phyloP scores from a whole-genome alignment of 2,329 filamentous ascomycete genomes.

The Aspergillus sp. region DNA sequence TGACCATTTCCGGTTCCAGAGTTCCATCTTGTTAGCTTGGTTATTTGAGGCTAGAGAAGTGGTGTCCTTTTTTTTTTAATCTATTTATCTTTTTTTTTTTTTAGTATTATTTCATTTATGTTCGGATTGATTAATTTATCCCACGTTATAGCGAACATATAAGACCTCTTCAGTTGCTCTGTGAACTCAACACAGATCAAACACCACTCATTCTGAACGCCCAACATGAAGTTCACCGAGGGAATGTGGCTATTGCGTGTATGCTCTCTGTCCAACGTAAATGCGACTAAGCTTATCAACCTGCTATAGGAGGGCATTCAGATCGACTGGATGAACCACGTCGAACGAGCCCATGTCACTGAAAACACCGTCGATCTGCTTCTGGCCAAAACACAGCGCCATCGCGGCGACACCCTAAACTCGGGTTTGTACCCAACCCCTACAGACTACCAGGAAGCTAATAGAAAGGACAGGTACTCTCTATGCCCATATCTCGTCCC shows the following conservation, averaged over 20 bases:
- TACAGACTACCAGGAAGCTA: background rate
- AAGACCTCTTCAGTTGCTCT: no score
- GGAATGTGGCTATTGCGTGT: conserved; percentile 40
- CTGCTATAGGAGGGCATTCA: conserved; percentile 30
- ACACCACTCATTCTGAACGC: no score
- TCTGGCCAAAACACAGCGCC: conserved; percentile 35
- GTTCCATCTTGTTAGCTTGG: no score
- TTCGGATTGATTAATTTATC: no score
- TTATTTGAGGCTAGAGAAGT: no score
- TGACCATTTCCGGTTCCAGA: no score
- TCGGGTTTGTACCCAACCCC: conserved; percentile 22
- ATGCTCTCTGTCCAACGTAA: background rate
- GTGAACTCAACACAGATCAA: no score
- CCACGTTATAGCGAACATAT: no score
- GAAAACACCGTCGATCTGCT: conserved; percentile 33
- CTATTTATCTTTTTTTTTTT: no score
- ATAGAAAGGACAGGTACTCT: conserved; percentile 26
- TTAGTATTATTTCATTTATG: no score
- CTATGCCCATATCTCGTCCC: conserved; percentile 32
- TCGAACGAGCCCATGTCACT: conserved; percentile 32
- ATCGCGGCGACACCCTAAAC: conserved; percentile 40
- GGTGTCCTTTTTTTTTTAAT: no score
- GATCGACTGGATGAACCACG: conserved; percentile 43
- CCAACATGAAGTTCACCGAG: conserved; percentile 41
- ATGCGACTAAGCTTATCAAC: background rate